Base-by-base conservation (phyloP, 1,284 basidiomycete genomes). In the Cutaneotrichosporon dermatis region DNA sequence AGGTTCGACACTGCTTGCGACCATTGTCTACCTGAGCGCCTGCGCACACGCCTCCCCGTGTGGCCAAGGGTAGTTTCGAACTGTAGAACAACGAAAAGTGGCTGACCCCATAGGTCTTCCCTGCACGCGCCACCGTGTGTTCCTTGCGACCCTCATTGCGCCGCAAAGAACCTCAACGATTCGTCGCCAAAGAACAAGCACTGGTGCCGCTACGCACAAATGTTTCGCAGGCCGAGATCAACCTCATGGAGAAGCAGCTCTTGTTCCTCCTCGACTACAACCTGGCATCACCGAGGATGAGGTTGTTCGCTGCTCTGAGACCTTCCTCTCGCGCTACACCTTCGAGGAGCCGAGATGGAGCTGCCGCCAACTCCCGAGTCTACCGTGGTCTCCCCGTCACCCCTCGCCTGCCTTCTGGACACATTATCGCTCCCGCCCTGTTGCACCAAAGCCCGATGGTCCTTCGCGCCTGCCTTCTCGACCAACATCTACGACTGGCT, bases 141-240 rank as follows among this genome's bases (percentile, higher is more conserved):
- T 99, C 80, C 84, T 99, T 65, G 95, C 95, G 37, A 88, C 90
- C 0, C 87, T 99, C 72, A 98, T 99, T 90, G 94, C 53, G 89
- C 95, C 39, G 89, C 93, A 67, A 99, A 99, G 81, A 97, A 98
- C 79, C 85, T 98, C 74, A 97, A 99, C 80, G 94, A 98, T 80
- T 91, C 90, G 33, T 88, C 88, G 48, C 90, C 91, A 13, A 97
- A 95, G 83, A 98, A 98, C 82, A 86, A 86, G 79, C 92, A 97
- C 81, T 97, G 93, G 93, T 74, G 75, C 54, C 72, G 79, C 60
- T 92, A 94, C 77, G 89, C 87, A 35, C 76, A 79, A 55, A 83
- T 92, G 75, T 92, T 79, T 76, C 75, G 12, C 70, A 76, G 51
- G 74, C 82, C 63, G 83, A 84, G 72, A 80, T 97, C 79, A 97